phyloP scores from a whole-genome alignment of 2,329 filamentous ascomycete genomes.

The Trichoderma hamatum region DNA sequence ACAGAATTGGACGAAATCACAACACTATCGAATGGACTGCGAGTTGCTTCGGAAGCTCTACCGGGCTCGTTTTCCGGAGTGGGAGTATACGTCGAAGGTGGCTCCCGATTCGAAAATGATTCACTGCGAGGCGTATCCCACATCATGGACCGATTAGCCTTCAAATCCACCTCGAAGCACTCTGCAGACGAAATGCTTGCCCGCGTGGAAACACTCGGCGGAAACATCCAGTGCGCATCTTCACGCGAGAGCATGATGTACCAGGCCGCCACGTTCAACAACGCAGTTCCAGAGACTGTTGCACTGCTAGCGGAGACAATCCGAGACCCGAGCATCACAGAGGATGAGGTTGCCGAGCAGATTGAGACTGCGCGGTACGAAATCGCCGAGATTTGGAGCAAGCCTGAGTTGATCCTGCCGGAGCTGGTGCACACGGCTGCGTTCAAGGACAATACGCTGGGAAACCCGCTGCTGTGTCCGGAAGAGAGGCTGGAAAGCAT shows the following conservation, averaged over 20 bases:
- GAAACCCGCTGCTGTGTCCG: slow-evolving; percentile 90
- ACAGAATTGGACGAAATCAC: slow-evolving; percentile 86
- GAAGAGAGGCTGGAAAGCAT: slow-evolving; percentile 79
- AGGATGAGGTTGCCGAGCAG: slow-evolving; percentile 84
- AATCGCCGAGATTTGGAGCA: slow-evolving; percentile 96
- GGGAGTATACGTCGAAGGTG: slow-evolving; percentile 93
- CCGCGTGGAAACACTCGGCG: slow-evolving; percentile 82
- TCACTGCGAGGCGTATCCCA: slow-evolving; percentile 88
- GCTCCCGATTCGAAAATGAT: slow-evolving; percentile 89
- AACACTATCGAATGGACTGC: slow-evolving; percentile 86
- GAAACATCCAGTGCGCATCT: slow-evolving; percentile 96
- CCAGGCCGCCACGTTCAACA: slow-evolving; percentile 97
- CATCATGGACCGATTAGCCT: slow-evolving; percentile 92
- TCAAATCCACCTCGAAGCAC: slow-evolving; percentile 79
- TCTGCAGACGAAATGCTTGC: slow-evolving; percentile 85
- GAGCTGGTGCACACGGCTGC: slow-evolving; percentile 95
- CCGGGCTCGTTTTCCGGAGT: slow-evolving; percentile 94
- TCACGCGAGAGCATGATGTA: slow-evolving; percentile 98
- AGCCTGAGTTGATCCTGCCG: slow-evolving; percentile 92
- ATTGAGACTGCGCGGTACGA: slow-evolving; percentile 92
- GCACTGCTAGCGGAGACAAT: slow-evolving; percentile 92
- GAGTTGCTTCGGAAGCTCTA: slow-evolving; percentile 91
- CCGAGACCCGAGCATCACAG: slow-evolving; percentile 79
- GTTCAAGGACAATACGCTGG: slow-evolving; percentile 93
- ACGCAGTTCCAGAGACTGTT: slow-evolving; percentile 79